Conservation (phyloP, 768 basidiomycete genomes). For the Mycena galericulata region DNA sequence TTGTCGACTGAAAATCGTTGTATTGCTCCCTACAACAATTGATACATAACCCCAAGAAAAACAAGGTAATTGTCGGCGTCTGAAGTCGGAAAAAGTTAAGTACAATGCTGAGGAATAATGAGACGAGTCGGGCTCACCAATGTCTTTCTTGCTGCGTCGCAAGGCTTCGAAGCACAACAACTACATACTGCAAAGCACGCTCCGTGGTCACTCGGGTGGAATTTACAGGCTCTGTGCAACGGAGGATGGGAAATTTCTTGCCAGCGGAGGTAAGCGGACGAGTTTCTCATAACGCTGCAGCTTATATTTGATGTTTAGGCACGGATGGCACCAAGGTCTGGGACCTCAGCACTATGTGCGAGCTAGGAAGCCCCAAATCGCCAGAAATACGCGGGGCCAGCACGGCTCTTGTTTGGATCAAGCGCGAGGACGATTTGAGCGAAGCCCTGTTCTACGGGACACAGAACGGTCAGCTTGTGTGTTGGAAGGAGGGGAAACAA, state of each 20-base stretch:
- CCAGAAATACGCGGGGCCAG: constrained; percentile 24
- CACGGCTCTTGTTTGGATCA: constrained; percentile 34
- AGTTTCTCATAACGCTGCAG: neutral
- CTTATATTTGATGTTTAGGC: constrained; percentile 2
- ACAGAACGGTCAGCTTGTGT: constrained; percentile 31
- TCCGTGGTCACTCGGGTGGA: constrained; percentile 31
- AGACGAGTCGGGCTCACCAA: constrained; percentile 13
- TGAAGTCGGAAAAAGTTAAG: constrained; percentile 12
- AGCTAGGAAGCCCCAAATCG: constrained; percentile 15
- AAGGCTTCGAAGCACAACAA: constrained; percentile 12
- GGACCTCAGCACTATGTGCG: constrained; percentile 24
- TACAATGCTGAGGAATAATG: constrained; percentile 1
- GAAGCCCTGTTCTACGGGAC: constrained; percentile 34
- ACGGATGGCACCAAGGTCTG: constrained; percentile 31
- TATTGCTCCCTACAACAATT: constrained; percentile 22
- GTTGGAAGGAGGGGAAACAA: constrained; percentile 29
- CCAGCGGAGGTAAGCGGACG: constrained; percentile 27
- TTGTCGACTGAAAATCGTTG: constrained; percentile 7
- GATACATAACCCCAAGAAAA: constrained; percentile 4
- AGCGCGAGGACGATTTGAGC: constrained; percentile 30
- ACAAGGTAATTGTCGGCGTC: constrained; percentile 9
- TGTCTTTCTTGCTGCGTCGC: constrained; percentile 21
- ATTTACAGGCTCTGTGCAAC: constrained; percentile 19
- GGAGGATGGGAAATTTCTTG: constrained; percentile 29
- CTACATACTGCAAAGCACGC: constrained; percentile 18